Evolutionary conservation across 2,329 filamentous ascomycete species (phyloP), one percentile per base, ranked within the genome.

Genomic region (Colletotrichum echinochloae): DNA sequence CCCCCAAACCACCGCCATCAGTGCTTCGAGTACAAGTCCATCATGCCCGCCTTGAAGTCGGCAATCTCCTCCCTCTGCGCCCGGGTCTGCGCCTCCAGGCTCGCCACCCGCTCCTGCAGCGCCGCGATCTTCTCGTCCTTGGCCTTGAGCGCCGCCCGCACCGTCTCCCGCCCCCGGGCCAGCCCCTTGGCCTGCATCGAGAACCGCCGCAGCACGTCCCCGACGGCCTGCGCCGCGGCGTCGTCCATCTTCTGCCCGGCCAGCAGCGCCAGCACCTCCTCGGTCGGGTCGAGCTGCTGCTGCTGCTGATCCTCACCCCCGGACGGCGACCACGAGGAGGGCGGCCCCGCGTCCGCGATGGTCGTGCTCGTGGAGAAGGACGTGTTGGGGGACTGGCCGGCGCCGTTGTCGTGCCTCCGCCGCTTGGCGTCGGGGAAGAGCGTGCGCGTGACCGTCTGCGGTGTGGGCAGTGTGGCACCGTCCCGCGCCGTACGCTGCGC

Each of bases 141-240:
- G 5, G 85, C 84, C 76, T 88, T 90, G 41, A 93, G 76, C 5
- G 86, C 87, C 11, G 87, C 78, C n/a, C 92, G 82, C 4, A 88
- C 86, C 8, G 91, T 87, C 70, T 95, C 92, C 2, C 92, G 83
- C 0, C 91, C 91, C 72, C 86, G 86, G 48, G 84, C 83, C 26
- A 92, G 83, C 0, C 92, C 92, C 74, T 87, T 88, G 0, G 86
- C 84, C 61, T 84, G 86, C 61, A 90, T 80, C 20, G 88, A 86
- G 73, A 92, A 85, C 54, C 81, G 86, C 44, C 85, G 83, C 39
- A 93, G 81, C 9, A 88, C 74, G 30, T 73, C 70, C 0, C 79
- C 78, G 2, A 91, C 77, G 28, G 76, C 79, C 2, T 74, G 68
- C 5, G 82, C 78, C 1, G 82, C 79, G 0, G 75, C 69, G 1